These are phyloP conservation scores for Petunia secreta DNA, from an alignment of 257 asterid genomes.

Conservation along the genomic window DNA sequence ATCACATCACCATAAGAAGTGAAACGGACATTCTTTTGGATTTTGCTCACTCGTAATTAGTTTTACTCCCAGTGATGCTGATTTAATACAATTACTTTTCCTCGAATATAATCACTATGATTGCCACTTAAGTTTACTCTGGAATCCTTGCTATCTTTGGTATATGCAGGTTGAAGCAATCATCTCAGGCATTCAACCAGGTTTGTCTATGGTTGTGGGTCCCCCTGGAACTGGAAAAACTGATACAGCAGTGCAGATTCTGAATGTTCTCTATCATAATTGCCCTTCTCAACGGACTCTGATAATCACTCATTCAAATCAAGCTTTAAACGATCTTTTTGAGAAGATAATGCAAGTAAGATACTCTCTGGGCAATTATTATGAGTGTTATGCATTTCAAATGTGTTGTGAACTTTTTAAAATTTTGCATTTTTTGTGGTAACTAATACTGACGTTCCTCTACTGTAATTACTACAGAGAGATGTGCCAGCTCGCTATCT, in stretches of 20 bases:
- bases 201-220: slow-evolving; percentile 98
- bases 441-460: slow-evolving; percentile 15
- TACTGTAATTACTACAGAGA: slow-evolving; percentile 51
- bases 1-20: too few relatives aligned
- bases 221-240: slow-evolving; percentile 99
- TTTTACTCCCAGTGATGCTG: too few relatives aligned
- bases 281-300: slow-evolving; percentile 99
- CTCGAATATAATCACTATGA: too few relatives aligned
- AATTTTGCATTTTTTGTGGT: neutral
- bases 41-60: too few relatives aligned
- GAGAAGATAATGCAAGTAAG: slow-evolving; percentile 98
- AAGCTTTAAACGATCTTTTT: slow-evolving; percentile 95
- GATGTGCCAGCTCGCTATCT: slow-evolving; percentile 99
- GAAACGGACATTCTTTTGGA: too few relatives aligned
- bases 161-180: slow-evolving; percentile 80
- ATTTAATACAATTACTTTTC: too few relatives aligned
- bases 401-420: neutral
- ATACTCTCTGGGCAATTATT: neutral
- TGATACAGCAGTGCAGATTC: slow-evolving; percentile 95
- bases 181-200: slow-evolving; percentile 94
- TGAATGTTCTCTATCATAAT: slow-evolving; percentile 95
- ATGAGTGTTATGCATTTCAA: neutral
- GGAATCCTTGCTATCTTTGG: slow-evolving; percentile 25
- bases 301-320: slow-evolving; percentile 98
- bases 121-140: slow-evolving; percentile 8